phyloP scores from a whole-genome alignment of 2,329 filamentous ascomycete species.

The Apiospora pterosperma region DNA sequence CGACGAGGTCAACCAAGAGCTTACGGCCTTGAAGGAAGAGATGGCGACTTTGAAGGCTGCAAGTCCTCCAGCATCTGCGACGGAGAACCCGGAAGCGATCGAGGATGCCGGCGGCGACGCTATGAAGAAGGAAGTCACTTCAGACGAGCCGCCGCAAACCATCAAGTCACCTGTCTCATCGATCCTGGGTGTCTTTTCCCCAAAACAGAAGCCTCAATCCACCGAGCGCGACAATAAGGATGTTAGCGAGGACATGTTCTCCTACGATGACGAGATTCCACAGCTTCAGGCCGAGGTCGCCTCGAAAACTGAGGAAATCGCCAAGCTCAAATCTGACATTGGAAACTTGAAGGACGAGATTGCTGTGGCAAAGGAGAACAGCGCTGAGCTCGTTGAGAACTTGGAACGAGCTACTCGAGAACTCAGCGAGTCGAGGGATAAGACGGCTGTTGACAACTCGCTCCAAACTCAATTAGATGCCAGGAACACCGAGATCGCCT shows the following conservation, averaged over 20 bases:
- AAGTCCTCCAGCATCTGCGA: constrained; percentile 19
- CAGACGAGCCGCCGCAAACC: constrained; percentile 18
- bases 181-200: constrained; percentile 47
- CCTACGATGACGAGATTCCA: constrained; percentile 83
- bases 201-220: constrained; percentile 38
- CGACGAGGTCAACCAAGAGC: constrained; percentile 63
- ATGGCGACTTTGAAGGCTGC: constrained; percentile 45
- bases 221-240: constrained; percentile 33
- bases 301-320: constrained; percentile 67
- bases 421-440: constrained; percentile 46
- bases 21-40: constrained; percentile 61
- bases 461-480: constrained; percentile 49
- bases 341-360: constrained; percentile 67
- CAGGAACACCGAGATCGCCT: constrained; percentile 44
- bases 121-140: constrained; percentile 17
- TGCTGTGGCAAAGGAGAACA: constrained; percentile 67
- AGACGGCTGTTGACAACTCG: constrained; percentile 36
- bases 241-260: constrained; percentile 75
- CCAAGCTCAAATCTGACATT: constrained; percentile 67
- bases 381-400: constrained; percentile 60
- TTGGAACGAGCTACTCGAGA: constrained; percentile 67
- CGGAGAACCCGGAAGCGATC: constrained; percentile 9
- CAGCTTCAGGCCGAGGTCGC: constrained; percentile 73
- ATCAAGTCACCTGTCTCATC: constrained; percentile 45
- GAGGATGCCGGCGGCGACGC: constrained; percentile 26